A percentile compares a stretch with the other conserved stretches of the same genome.
phyloP scores from a whole-genome alignment of 768 basidiomycete species.

The Phallus indusiatus region DNA sequence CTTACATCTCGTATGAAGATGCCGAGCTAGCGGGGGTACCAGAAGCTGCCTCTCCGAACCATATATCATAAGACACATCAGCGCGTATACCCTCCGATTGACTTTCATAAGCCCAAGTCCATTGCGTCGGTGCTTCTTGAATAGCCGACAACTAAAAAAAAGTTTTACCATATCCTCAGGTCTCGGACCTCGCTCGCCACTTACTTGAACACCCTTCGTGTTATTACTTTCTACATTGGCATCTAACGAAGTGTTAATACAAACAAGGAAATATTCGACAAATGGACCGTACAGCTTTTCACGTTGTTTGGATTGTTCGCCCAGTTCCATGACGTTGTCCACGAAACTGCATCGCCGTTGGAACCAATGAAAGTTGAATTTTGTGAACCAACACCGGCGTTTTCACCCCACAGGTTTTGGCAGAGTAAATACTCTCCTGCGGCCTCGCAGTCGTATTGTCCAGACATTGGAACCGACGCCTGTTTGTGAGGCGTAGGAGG shows the following conservation, averaged over 20 bases:
- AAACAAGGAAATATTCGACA: neutral
- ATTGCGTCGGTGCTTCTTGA: conserved; percentile 36
- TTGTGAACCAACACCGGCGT: conserved; percentile 40
- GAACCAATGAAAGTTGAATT: conserved; percentile 35
- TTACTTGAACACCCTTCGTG: conserved; percentile 40
- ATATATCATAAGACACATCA: conserved; percentile 39
- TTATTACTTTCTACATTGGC: conserved; percentile 39
- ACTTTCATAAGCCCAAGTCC: conserved; percentile 41
- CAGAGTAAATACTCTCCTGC: conserved; percentile 43
- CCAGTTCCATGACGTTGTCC: conserved; percentile 48
- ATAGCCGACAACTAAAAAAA: conserved; percentile 30
- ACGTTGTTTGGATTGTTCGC: conserved; percentile 39
- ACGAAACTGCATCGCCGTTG: conserved; percentile 33
- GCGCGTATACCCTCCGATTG: conserved; percentile 39
- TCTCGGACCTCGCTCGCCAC: neutral
- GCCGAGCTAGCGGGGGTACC: conserved; percentile 37
- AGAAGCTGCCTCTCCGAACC: conserved; percentile 34
- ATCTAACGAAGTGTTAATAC: conserved; percentile 23
- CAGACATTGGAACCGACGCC: conserved; percentile 28
- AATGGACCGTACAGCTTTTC: conserved; percentile 39
- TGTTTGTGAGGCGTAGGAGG: neutral
- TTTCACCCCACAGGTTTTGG: conserved; percentile 47
- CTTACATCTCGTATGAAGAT: conserved; percentile 47
- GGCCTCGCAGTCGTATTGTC: conserved; percentile 34
- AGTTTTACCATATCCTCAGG: neutral